Evolutionary conservation across 257 asterid genomes (phyloP).

Genomic region (Plantago major): DNA sequence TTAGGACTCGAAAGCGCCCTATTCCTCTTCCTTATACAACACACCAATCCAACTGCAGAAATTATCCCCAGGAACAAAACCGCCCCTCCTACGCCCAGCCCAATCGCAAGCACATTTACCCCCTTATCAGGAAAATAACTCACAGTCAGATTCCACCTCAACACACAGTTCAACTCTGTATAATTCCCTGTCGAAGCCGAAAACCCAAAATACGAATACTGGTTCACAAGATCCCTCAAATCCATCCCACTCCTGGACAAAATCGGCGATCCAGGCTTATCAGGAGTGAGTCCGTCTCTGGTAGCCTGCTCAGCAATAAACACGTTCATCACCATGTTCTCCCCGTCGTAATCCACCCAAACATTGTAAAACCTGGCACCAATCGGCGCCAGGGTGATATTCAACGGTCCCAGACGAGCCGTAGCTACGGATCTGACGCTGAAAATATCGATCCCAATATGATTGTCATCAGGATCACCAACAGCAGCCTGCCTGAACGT

Average conservation of each 20-base stretch:
- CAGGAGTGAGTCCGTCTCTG: constrained; percentile 40
- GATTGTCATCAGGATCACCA: constrained; percentile 77
- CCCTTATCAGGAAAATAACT: constrained; percentile 31
- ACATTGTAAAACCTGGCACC: constrained; percentile 47
- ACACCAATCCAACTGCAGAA: constrained; percentile 33
- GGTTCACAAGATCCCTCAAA: constrained; percentile 35
- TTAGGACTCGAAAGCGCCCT: constrained; percentile 29
- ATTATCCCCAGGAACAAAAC: constrained; percentile 30
- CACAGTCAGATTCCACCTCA: constrained; percentile 78
- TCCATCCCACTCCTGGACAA: constrained; percentile 24
- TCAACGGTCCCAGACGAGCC: constrained; percentile 27
- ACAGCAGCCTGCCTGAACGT: constrained; percentile 44
- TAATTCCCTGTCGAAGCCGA: constrained; percentile 68
- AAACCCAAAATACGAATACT: constrained; percentile 74
- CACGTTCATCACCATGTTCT: constrained; percentile 27
- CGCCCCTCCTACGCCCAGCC: constrained; percentile 51
- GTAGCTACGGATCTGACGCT: constrained; percentile 39
- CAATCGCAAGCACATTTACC: constrained; percentile 22
- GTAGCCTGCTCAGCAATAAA: constrained; percentile 43
- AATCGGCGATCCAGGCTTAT: constrained; percentile 37
- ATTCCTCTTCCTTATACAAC: constrained; percentile 29
- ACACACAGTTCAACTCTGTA: constrained; percentile 58
- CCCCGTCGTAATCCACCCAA: constrained; percentile 79
- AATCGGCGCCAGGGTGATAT: constrained; percentile 49
- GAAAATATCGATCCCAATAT: constrained; percentile 59